Evolutionary conservation across 805 yeast genomes (phyloP).

Genomic region (Debaryomyces tyrocola): DNA sequence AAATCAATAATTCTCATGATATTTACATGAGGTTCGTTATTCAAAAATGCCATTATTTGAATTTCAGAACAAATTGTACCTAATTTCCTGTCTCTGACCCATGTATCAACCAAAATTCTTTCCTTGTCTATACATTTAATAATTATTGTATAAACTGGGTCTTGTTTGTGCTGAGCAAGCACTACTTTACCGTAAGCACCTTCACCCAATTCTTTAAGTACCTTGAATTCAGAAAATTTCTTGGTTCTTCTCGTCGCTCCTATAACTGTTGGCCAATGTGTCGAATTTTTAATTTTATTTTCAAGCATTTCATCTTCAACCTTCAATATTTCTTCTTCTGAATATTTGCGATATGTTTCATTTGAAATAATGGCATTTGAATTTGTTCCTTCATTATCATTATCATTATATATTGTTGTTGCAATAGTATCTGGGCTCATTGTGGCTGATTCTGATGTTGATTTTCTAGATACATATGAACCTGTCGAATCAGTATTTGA

Average conservation of each 20-base stretch:
- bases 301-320: conserved; percentile 47
- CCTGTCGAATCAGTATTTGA: conserved; percentile 4
- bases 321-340: conserved; percentile 44
- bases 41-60: conserved; percentile 84
- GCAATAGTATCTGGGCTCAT: conserved; percentile 5
- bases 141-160: conserved; percentile 65
- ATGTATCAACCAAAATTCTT: conserved; percentile 90
- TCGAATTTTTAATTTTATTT: conserved; percentile 34
- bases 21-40: conserved; percentile 79
- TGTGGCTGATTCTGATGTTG: conserved; percentile 1
- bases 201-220: conserved; percentile 82
- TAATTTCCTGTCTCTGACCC: conserved; percentile 89
- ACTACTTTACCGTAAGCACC: conserved; percentile 97
- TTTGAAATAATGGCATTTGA: conserved; percentile 13
- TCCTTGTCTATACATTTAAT: conserved; percentile 90
- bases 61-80: conserved; percentile 98
- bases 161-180: conserved; percentile 66
- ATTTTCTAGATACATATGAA: background rate
- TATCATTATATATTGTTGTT: conserved; percentile 3
- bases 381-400: background rate
- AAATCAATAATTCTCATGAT: conserved; percentile 84
- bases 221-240: conserved; percentile 66
- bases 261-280: conserved; percentile 48
- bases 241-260: conserved; percentile 74
- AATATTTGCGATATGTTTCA: conserved; percentile 20